These are phyloP conservation scores for Camelina laxa DNA, from an alignment of 345 rosid genomes.

Conservation along the genomic window DNA sequence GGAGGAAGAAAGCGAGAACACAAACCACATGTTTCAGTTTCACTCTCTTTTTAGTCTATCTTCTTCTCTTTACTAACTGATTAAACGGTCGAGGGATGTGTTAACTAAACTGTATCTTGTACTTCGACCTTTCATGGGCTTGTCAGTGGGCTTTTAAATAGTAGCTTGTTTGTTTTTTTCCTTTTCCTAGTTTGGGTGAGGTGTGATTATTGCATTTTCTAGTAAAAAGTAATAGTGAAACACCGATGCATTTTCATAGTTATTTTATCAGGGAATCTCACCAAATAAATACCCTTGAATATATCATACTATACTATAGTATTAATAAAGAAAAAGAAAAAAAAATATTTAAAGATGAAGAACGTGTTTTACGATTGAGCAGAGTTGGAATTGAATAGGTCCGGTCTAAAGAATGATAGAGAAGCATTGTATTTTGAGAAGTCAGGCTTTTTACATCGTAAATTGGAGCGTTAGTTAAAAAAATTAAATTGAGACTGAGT, in stretches of 20 bases:
- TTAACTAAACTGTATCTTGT: not conserved
- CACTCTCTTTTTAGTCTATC: slow-evolving; percentile 29
- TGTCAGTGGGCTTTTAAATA: slow-evolving; percentile 3
- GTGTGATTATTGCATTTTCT: too few relatives aligned
- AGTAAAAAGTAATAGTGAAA: too few relatives aligned
- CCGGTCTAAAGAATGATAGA: not conserved
- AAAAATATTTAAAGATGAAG: not conserved
- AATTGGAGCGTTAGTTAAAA: slow-evolving; percentile 25
- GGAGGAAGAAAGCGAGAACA: slow-evolving; percentile 20
- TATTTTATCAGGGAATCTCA: not conserved
- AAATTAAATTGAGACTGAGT: slow-evolving; percentile 17
- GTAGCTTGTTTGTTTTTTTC: not conserved
- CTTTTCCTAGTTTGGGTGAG: too few relatives aligned
- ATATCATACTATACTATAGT: not conserved
- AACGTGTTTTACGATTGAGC: slow-evolving; percentile 3
- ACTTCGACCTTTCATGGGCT: slow-evolving; percentile 16
- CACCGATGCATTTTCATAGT: not conserved
- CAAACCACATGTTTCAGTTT: slow-evolving; percentile 29
- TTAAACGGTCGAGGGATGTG: slow-evolving; percentile 37
- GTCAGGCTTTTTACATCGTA: slow-evolving; percentile 23
- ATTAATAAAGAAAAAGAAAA: not conserved
- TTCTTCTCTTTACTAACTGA: slow-evolving; percentile 22
- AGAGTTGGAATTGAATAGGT: slow-evolving; percentile 6
- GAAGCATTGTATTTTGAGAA: not conserved
- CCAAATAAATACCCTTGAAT: not conserved